A percentile compares a stretch with the other conserved stretches of the same genome.
phyloP scores from a whole-genome alignment of 2,329 filamentous ascomycete genomes.

The Coniochaeta sp. region DNA sequence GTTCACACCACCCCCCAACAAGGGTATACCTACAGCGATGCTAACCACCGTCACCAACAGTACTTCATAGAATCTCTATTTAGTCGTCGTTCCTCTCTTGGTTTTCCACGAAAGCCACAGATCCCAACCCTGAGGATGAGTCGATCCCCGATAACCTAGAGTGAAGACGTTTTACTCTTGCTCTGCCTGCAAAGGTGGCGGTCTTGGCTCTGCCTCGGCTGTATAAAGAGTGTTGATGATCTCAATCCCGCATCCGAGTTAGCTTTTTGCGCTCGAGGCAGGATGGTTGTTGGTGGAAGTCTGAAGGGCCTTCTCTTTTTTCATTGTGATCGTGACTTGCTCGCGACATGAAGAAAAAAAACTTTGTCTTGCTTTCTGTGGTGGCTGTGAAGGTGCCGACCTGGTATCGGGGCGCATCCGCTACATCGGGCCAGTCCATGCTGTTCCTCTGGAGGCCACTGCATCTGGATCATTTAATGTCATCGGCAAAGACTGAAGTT shows the following conservation, averaged over 20 bases:
- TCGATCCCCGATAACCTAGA: background rate
- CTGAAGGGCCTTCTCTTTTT: background rate
- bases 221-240: background rate
- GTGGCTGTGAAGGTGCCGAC: too few relatives aligned
- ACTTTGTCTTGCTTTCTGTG: background rate
- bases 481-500: too few relatives aligned
- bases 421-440: background rate
- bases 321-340: background rate
- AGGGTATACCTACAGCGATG: background rate
- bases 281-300: background rate
- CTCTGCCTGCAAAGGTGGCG: background rate
- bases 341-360: background rate
- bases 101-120: conserved; percentile 1
- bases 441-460: background rate
- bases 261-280: background rate
- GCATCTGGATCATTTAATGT: background rate
- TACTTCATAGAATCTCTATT: conserved; percentile 2
- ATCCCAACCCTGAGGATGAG: background rate
- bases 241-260: background rate
- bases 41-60: background rate
- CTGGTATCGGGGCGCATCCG: too few relatives aligned
- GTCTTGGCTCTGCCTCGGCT: background rate
- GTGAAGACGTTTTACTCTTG: background rate
- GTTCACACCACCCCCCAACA: background rate
- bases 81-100: conserved; percentile 1